Base-by-base conservation (phyloP, 78 protist genomes). In the Dictyostelium purpureum region DNA sequence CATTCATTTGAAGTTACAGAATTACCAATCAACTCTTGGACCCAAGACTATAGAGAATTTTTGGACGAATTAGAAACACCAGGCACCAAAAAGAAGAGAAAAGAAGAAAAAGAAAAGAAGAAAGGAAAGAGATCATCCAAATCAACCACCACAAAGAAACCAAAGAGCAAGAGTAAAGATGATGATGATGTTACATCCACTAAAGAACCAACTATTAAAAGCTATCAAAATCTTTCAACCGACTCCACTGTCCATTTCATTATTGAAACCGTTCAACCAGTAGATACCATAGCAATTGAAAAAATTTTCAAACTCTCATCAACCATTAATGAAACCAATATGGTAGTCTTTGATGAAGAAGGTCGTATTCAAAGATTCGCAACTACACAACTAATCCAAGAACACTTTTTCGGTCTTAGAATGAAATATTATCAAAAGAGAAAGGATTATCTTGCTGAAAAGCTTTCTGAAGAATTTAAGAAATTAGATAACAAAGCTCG, bases 161-260 rank as follows among this genome's bases (percentile, higher is more conserved):
- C 94, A 75, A 54, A 28, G 98, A 98, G 91, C 19, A 97, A 78
- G 97, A 97, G 96, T 95, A 99, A 7, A 98, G 70, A 61, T 18
- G 98, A 56, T 10, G 38, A 56, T 65, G 45, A 35, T 2, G 14
- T 12, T 7, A 16, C 9, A 10, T 1, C 24, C 11, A 14, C 18
- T 5, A 61, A 61, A 24, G 76, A 35, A 9, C 42, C 37, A 42
- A 14, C 37, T 18, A 11, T 69, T 42, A 70, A 49, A 40, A 26
- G 33, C 4, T 80, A 80, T 70, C 9, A 6, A 49, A 52, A 70
- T 47, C 42, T 67, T 28, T 66, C 76, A 2, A 47, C 89, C 0
- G 89, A 81, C 49, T 51, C 54, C 24, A 92, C 91, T 10, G 90
- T 92, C 69, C 85, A 70, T 82, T 95, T 95, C 66, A 73, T 49